Evolutionary conservation across 2,329 filamentous ascomycete genomes (phyloP), one percentile per base, ranked within the genome.

Genomic region (Phialemoniopsis sp.): DNA sequence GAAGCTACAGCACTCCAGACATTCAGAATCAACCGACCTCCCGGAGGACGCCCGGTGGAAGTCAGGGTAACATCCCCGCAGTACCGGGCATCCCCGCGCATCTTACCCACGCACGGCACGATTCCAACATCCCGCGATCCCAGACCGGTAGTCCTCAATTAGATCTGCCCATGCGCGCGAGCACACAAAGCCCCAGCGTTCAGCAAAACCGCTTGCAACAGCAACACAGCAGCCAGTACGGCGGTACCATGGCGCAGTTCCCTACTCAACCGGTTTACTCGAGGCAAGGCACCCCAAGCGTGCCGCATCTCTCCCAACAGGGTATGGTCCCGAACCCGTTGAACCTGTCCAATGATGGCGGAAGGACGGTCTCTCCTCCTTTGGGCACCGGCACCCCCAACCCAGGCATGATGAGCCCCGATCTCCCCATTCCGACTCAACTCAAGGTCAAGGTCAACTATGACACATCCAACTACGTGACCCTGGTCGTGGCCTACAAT

Each of bases 371-470:
- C 41, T 53, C 44, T 30, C 43, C 55, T 18, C 49, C 60, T 2
- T 59, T 70, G 2, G 61, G 66, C 19, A 62, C 68, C 6, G 63
- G 62, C 33, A 53, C 64, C 15, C 57, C 56, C 32, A 68, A 67
- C 32, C 30, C 43, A 18, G 19, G 46, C 45, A 31, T 39, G 32
- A 21, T 51, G 42, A 32, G 38, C 29, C 17, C 48, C 8, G 42
- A 89, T 17, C 54, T 76, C 51, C 71, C 66, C 17, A 60, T 75
- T 36, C 78, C 73, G 34, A 82, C 87, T 8, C 93, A 97, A 56
- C 76, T 98, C 37, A 97, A 96, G 66, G 90, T 96, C 37, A 95
- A 94, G 59, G 89, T 98, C 41, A 91, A 91, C 56, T 94, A 88
- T 57, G 88, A 93, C 43, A 68, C 64, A 34, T 85, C 86, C 34